Evolutionary conservation across 352 stramenopile genomes (phyloP).

Genomic region (Phytopythium oedochilum): DNA sequence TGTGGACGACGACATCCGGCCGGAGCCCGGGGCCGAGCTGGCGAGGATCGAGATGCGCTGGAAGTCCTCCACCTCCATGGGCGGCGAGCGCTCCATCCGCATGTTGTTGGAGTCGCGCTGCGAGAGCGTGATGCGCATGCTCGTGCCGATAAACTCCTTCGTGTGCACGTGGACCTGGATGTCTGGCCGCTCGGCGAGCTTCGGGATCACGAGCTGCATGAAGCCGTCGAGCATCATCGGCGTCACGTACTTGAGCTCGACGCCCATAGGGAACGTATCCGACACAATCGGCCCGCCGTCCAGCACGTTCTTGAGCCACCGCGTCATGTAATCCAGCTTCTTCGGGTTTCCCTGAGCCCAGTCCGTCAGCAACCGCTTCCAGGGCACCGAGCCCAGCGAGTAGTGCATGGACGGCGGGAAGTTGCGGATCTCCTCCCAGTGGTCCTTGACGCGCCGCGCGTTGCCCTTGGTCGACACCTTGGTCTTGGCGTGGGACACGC

Average conservation of each 20-base stretch:
- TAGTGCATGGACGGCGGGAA: conserved; percentile 81
- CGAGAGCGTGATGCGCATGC: conserved; percentile 85
- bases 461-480: conserved; percentile 75
- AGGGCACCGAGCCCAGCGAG: conserved; percentile 74
- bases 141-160: conserved; percentile 89
- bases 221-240: conserved; percentile 90
- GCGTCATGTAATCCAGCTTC: conserved; percentile 89
- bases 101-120: conserved; percentile 32
- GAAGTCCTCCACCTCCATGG: conserved; percentile 60
- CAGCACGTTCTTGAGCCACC: conserved; percentile 87
- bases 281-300: conserved; percentile 81
- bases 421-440: conserved; percentile 88
- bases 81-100: conserved; percentile 25
- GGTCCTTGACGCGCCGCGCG: conserved; percentile 78
- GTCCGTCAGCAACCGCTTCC: conserved; percentile 83
- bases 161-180: conserved; percentile 87
- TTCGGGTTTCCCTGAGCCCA: conserved; percentile 88
- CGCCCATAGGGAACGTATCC: conserved; percentile 85
- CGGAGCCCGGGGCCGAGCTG: conserved; percentile 28
- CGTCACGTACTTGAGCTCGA: conserved; percentile 88
- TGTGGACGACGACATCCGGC: conserved; percentile 44
- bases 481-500: conserved; percentile 57
- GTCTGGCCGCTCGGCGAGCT: conserved; percentile 76
- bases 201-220: conserved; percentile 87
- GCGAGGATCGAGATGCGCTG: conserved; percentile 67